Evolutionary conservation across 495 filamentous ascomycete genomes (phyloP).

Genomic region (Podospora didyma): DNA sequence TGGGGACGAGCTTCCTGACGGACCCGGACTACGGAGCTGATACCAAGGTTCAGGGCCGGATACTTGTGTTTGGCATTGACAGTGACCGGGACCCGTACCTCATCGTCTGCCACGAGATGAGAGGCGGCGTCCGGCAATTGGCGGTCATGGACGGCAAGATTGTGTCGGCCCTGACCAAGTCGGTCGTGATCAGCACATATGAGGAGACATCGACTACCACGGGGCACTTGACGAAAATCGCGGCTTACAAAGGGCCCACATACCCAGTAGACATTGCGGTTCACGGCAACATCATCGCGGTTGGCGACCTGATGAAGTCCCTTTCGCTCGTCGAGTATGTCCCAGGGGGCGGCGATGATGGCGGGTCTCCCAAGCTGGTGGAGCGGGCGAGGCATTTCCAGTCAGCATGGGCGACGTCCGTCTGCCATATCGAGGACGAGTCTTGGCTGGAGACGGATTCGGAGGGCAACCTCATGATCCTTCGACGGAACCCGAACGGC

Average conservation of each 20-base stretch:
- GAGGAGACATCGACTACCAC: slow-evolving; percentile 43
- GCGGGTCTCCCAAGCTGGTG: slow-evolving; percentile 47
- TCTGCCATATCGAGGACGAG: slow-evolving; percentile 61
- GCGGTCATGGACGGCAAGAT: slow-evolving; percentile 69
- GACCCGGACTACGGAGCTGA: slow-evolving; percentile 40
- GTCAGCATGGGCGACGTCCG: slow-evolving; percentile 75
- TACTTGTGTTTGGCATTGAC: slow-evolving; percentile 81
- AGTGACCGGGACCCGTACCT: slow-evolving; percentile 65
- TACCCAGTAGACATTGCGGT: slow-evolving; percentile 82
- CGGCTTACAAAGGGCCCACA: slow-evolving; percentile 75
- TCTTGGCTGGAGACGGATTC: slow-evolving; percentile 77
- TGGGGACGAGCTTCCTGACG: slow-evolving; percentile 77
- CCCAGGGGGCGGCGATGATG: slow-evolving; percentile 25
- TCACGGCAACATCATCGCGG: slow-evolving; percentile 64
- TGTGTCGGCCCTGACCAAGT: slow-evolving; percentile 81
- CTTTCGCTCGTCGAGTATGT: slow-evolving; percentile 69
- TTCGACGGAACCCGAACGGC: slow-evolving; percentile 65
- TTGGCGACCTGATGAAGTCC: slow-evolving; percentile 94
- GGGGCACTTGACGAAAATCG: slow-evolving; percentile 58
- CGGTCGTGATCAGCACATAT: slow-evolving; percentile 65
- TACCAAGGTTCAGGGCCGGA: slow-evolving; percentile 62
- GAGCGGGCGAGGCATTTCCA: slow-evolving; percentile 81
- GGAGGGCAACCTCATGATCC: slow-evolving; percentile 79
- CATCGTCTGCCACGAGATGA: slow-evolving; percentile 58
- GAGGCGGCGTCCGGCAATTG: slow-evolving; percentile 74